Conservation (phyloP, 768 basidiomycete genomes). For the Lepiota venenata region DNA sequence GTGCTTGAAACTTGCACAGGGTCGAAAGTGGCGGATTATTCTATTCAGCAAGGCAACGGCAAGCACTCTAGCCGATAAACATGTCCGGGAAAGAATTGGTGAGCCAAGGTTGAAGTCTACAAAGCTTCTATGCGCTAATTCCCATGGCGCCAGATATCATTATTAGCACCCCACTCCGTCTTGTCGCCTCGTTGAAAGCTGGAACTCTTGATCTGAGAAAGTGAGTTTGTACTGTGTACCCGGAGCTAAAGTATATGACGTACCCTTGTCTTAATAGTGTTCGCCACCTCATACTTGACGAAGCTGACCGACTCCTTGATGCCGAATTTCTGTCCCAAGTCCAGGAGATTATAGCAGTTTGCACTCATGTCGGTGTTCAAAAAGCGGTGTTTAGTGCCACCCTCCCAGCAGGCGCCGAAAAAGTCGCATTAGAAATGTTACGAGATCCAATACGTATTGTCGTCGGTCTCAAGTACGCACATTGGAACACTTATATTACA, state of each 20-base stretch:
- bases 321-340: slow-evolving; percentile 85
- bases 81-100: slow-evolving; percentile 75
- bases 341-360: slow-evolving; percentile 81
- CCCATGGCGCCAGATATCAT: slow-evolving; percentile 65
- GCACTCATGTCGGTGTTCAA: slow-evolving; percentile 64
- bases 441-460: slow-evolving; percentile 87
- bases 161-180: slow-evolving; percentile 87
- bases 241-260: not conserved
- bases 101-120: slow-evolving; percentile 23
- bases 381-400: slow-evolving; percentile 96
- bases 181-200: slow-evolving; percentile 77
- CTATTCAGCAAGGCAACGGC: slow-evolving; percentile 91
- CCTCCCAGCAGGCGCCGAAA: slow-evolving; percentile 84
- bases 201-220: slow-evolving; percentile 66
- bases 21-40: slow-evolving; percentile 78
- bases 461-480: slow-evolving; percentile 89
- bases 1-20: slow-evolving; percentile 75
- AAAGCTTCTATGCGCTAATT: slow-evolving; percentile 3
- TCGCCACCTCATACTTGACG: slow-evolving; percentile 83
- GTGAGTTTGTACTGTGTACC: slow-evolving; percentile 38
- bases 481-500: not conserved
- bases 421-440: slow-evolving; percentile 82
- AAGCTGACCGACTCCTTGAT: slow-evolving; percentile 90
- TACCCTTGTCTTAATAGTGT: slow-evolving; percentile 48
- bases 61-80: slow-evolving; percentile 70